phyloP scores from a whole-genome alignment of 2,329 filamentous ascomycete species.

The Cladosporium colombiae region DNA sequence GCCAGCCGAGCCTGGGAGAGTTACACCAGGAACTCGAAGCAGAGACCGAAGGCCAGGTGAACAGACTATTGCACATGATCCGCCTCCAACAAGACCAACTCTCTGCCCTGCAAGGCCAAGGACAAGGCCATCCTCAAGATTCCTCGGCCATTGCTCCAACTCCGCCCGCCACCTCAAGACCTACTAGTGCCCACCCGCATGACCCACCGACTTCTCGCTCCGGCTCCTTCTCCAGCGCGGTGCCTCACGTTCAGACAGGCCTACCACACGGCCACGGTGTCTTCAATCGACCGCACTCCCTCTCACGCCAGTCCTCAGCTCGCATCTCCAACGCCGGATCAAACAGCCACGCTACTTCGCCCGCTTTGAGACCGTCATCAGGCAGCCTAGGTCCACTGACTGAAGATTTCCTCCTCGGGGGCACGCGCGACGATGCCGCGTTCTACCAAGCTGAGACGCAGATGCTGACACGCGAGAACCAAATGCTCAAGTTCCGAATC shows the following conservation, averaged over 20 bases:
- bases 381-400: slow-evolving; percentile 46
- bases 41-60: slow-evolving; percentile 78
- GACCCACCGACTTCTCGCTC: slow-evolving; percentile 26
- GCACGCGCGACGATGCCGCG: slow-evolving; percentile 66
- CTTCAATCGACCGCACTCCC: slow-evolving; percentile 36
- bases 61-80: slow-evolving; percentile 76
- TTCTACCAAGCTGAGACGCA: slow-evolving; percentile 84
- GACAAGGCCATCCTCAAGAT: not conserved
- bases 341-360: slow-evolving; percentile 40
- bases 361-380: slow-evolving; percentile 55
- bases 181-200: slow-evolving; percentile 48
- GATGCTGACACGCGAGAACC: slow-evolving; percentile 75
- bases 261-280: slow-evolving; percentile 24
- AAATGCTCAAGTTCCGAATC: slow-evolving; percentile 76
- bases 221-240: slow-evolving; percentile 26
- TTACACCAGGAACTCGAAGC: slow-evolving; percentile 78
- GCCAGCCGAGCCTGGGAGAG: slow-evolving; percentile 71
- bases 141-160: slow-evolving; percentile 34
- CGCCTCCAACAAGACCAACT: slow-evolving; percentile 73
- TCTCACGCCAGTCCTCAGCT: slow-evolving; percentile 49
- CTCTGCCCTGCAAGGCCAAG: slow-evolving; percentile 53
- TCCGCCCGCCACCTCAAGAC: slow-evolving; percentile 30
- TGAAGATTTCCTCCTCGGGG: slow-evolving; percentile 63
- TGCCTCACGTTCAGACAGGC: slow-evolving; percentile 8
- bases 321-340: slow-evolving; percentile 28